These are phyloP conservation scores for Naganishia randhawae DNA, from an alignment of 768 basidiomycete genomes.

Conservation along the genomic window DNA sequence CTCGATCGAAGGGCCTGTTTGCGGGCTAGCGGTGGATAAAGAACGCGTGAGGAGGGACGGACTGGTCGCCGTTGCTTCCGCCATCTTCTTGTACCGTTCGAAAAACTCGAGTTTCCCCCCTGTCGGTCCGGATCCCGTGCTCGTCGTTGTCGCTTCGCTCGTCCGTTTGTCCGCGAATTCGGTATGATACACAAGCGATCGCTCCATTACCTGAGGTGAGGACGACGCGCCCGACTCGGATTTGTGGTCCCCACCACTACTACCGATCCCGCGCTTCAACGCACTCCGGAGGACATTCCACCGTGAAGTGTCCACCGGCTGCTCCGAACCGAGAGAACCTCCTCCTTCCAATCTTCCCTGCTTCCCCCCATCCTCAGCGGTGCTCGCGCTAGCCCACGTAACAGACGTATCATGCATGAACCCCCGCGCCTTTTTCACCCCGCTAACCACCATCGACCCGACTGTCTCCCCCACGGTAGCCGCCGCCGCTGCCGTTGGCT, in stretches of 20 bases:
- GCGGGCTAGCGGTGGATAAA: neutral
- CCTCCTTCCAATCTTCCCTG: neutral
- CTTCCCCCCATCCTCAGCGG: neutral
- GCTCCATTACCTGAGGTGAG: neutral
- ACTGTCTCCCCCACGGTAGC: no score
- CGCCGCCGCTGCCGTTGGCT: neutral
- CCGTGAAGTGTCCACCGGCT: neutral
- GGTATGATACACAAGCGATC: no score
- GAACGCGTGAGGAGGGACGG: conserved; percentile 19
- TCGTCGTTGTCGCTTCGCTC: neutral
- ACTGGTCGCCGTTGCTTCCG: conserved; percentile 16
- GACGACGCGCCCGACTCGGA: neutral
- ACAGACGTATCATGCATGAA: neutral
- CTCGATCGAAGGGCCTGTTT: neutral
- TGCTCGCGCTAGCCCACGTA: neutral
- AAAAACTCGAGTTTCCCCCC: conserved; percentile 36
- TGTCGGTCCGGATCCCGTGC: neutral
- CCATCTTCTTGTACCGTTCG: conserved; percentile 40
- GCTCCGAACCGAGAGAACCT: neutral
- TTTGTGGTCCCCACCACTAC: neutral
- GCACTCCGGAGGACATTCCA: conserved; percentile 14
- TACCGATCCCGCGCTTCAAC: conserved; percentile 1
- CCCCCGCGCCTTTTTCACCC: conserved; percentile 12
- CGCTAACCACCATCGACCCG: neutral
- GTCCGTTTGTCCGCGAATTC: neutral